These are phyloP conservation scores for Kuraishia molischiana DNA, from an alignment of 805 yeast species.

Conservation along the genomic window DNA sequence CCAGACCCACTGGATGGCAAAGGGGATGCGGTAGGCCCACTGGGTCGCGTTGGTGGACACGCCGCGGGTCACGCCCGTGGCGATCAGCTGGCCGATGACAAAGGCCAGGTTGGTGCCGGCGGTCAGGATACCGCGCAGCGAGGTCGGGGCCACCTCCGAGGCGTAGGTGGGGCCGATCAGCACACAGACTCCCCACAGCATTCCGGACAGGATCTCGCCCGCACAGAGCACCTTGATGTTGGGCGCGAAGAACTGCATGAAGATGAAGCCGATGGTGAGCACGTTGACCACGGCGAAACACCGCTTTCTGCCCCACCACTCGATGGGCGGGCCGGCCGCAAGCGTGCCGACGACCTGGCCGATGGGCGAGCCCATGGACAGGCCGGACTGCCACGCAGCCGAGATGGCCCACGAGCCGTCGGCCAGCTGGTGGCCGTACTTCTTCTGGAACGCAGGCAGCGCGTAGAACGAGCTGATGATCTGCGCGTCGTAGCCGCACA, in stretches of 20 bases:
- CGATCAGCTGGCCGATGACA: constrained; percentile 47
- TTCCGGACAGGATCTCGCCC: constrained; percentile 33
- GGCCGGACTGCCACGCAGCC: constrained; percentile 34
- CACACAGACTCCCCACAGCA: constrained; percentile 48
- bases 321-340: constrained; percentile 29
- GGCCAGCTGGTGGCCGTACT: constrained; percentile 16
- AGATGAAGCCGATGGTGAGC: constrained; percentile 20
- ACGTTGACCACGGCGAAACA: constrained; percentile 22
- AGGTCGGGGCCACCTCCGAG: constrained; percentile 44
- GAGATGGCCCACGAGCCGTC: constrained; percentile 21
- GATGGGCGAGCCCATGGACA: constrained; percentile 17
- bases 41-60: constrained; percentile 1
- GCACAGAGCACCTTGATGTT: constrained; percentile 25
- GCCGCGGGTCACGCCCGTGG: constrained; percentile 38
- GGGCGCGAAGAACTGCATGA: constrained; percentile 29
- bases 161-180: constrained; percentile 44
- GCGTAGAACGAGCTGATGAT: constrained; percentile 26
- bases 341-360: constrained; percentile 10
- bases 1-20: constrained; percentile 56
- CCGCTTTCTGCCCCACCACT: constrained; percentile 30
- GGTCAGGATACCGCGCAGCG: constrained; percentile 40
- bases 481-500: constrained; percentile 33
- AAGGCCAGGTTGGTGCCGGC: constrained; percentile 42
- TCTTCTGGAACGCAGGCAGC: constrained; percentile 26
- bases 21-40: constrained; percentile 30